phyloP scores from a whole-genome alignment of 495 filamentous ascomycete species.

The Neurospora discreta region DNA sequence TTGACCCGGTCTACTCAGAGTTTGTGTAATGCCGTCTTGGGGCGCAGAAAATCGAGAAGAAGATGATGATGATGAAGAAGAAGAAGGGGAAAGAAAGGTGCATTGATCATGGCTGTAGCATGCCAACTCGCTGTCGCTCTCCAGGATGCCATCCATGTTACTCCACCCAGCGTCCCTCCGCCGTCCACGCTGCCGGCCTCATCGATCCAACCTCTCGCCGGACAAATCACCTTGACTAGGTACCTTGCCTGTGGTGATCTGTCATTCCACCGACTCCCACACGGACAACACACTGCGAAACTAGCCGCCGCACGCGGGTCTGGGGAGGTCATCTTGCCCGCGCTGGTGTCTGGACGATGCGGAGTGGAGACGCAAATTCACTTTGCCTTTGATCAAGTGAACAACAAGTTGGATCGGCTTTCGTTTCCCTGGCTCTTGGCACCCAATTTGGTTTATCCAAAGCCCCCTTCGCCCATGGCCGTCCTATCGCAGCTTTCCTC shows the following conservation, averaged over 20 bases:
- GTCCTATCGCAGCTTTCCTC: not conserved
- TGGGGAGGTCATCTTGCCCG: not conserved
- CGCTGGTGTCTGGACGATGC: not conserved
- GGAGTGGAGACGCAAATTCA: not conserved
- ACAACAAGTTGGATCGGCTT: not conserved
- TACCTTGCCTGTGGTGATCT: not conserved
- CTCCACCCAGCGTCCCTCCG: not conserved
- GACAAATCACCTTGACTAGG: not conserved
- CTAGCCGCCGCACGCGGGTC: not conserved
- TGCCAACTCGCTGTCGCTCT: not conserved
- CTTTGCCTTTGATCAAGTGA: not conserved
- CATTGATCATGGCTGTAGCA: not conserved
- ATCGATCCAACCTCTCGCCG: not conserved
- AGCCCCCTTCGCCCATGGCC: not conserved
- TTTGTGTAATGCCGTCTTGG: not conserved
- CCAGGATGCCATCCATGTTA: not conserved
- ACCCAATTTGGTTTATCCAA: not conserved
- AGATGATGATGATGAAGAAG: no score
- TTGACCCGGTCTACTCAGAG: not conserved
- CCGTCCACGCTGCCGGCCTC: not conserved
- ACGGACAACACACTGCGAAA: not conserved
- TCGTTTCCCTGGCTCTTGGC: not conserved
- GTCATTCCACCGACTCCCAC: not conserved
- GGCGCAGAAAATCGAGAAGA: not conserved
- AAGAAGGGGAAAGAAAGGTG: not conserved